Evolutionary conservation across 2,329 filamentous ascomycete genomes (phyloP).

Genomic region (Colletotrichum falcatum): DNA sequence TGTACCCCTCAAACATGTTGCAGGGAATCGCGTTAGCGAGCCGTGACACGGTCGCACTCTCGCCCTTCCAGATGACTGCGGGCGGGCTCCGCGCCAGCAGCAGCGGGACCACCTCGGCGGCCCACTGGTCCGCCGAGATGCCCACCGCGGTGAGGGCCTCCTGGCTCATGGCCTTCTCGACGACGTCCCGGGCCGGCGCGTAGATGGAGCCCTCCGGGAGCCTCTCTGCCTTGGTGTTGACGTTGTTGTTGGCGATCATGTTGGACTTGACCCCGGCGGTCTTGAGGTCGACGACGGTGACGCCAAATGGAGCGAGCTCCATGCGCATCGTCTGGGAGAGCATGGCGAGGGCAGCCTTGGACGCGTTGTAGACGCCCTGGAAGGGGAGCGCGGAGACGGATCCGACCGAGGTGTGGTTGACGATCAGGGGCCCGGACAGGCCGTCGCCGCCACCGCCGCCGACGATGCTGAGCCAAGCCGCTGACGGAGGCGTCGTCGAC

Average conservation of each 20-base stretch:
- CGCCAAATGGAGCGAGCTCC: conserved; percentile 46
- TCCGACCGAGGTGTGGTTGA: conserved; percentile 42
- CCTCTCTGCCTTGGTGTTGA: conserved; percentile 13
- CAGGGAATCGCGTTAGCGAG: conserved; percentile 41
- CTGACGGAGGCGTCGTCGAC: not conserved
- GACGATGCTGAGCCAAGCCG: not conserved
- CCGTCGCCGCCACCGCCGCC: not conserved
- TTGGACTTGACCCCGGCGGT: conserved; percentile 31
- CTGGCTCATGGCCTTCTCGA: conserved; percentile 45
- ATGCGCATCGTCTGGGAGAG: conserved; percentile 46
- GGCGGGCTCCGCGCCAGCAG: conserved; percentile 42
- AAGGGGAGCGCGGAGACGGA: conserved; percentile 26
- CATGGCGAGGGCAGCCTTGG: conserved; percentile 44
- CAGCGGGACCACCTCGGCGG: conserved; percentile 40
- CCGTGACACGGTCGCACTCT: conserved; percentile 40
- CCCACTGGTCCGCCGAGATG: conserved; percentile 43
- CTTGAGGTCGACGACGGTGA: conserved; percentile 45
- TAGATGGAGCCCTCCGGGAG: conserved; percentile 46
- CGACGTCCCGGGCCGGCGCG: conserved; percentile 39
- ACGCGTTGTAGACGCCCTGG: conserved; percentile 43
- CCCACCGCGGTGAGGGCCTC: conserved; percentile 31
- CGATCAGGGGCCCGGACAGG: not conserved
- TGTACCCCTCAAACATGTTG: conserved; percentile 40
- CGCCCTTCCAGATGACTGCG: conserved; percentile 44
- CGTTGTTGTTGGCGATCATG: conserved; percentile 37